Percentiles rank a stretch among this genome's conserved stretches.
Conservation (phyloP, 371 early-diverging fungal species). For the Mucor circinelloides region DNA sequence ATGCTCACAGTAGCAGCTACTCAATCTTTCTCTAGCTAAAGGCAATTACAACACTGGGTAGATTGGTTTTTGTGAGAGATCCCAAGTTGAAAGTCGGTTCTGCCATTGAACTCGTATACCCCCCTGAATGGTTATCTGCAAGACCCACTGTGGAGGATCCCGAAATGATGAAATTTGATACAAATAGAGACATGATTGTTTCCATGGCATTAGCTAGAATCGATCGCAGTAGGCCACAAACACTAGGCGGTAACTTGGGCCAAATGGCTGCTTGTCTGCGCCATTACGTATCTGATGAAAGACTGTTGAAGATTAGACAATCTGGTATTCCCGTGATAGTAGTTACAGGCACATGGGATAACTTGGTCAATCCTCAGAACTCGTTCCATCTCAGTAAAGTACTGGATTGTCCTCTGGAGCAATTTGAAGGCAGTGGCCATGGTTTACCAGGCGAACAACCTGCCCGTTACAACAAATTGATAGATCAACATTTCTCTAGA, state of each 20-base stretch:
- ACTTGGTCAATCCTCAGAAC: constrained; percentile 24
- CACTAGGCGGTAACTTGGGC: constrained; percentile 25
- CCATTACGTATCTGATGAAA: constrained; percentile 30
- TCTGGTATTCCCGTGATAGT: constrained; percentile 18
- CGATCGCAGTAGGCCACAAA: constrained; percentile 24
- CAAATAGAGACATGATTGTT: constrained; percentile 24
- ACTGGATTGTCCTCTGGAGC: constrained; percentile 12
- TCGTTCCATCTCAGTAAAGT: constrained; percentile 20
- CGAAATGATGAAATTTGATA: constrained; percentile 15
- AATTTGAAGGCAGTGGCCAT: constrained; percentile 36
- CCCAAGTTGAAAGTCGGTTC: constrained; percentile 10
- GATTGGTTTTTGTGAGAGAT: constrained; percentile 16
- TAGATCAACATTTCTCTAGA: constrained; percentile 27
- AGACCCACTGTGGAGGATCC: constrained; percentile 10
- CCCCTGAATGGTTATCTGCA: constrained; percentile 22
- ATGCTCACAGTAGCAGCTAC: no score
- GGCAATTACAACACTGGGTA: constrained; percentile 19
- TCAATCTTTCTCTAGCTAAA: constrained; percentile 12
- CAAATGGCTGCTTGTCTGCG: constrained; percentile 27
- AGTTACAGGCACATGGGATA: constrained; percentile 34
- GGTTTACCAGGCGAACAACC: constrained; percentile 24
- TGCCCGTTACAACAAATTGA: constrained; percentile 19
- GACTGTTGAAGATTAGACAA: constrained; percentile 20
- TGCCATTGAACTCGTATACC: constrained; percentile 25
- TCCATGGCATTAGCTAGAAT: constrained; percentile 12